These are phyloP conservation scores for Talaromyces sp. DNA, from an alignment of 2,329 filamentous ascomycete species.

Conservation along the genomic window DNA sequence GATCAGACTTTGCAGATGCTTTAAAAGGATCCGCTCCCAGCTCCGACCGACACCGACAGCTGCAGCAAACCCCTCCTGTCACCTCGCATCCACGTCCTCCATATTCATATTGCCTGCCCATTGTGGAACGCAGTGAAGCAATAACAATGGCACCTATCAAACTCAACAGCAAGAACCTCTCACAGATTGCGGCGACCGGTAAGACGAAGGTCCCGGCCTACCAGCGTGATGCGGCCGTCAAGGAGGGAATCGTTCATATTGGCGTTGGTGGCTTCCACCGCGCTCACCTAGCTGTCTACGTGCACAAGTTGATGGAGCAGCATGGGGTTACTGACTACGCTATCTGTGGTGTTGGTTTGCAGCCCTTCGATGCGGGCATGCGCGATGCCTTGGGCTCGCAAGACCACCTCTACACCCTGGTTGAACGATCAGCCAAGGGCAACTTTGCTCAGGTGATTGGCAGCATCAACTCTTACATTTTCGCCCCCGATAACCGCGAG, in stretches of 20 bases:
- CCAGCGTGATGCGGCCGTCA: slow-evolving; percentile 38
- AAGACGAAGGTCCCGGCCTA: slow-evolving; percentile 33
- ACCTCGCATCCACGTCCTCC: not conserved
- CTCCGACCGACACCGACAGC: not conserved
- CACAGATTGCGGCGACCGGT: slow-evolving; percentile 27
- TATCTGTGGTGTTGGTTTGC: slow-evolving; percentile 50
- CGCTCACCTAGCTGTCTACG: slow-evolving; percentile 50
- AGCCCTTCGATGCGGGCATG: slow-evolving; percentile 48
- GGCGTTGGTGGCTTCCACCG: slow-evolving; percentile 53
- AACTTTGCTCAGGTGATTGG: slow-evolving; percentile 46
- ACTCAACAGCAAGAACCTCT: slow-evolving; percentile 36
- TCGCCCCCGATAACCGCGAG: slow-evolving; percentile 47
- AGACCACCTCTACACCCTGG: slow-evolving; percentile 50
- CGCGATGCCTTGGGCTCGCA: slow-evolving; percentile 46
- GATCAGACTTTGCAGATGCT: not conserved
- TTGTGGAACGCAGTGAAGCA: not conserved
- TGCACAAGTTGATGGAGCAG: slow-evolving; percentile 46
- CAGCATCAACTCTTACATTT: slow-evolving; percentile 50
- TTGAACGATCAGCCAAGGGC: slow-evolving; percentile 50
- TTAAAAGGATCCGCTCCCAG: not conserved
- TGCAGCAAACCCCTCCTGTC: not conserved
- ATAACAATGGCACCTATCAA: slow-evolving; percentile 28
- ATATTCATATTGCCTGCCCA: slow-evolving; percentile 15
- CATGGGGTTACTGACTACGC: slow-evolving; percentile 43
- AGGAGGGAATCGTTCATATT: slow-evolving; percentile 52